Percentiles rank a stretch among this genome's conserved stretches.
phyloP scores from a whole-genome alignment of 345 rosid species.

The Theobroma cacao region DNA sequence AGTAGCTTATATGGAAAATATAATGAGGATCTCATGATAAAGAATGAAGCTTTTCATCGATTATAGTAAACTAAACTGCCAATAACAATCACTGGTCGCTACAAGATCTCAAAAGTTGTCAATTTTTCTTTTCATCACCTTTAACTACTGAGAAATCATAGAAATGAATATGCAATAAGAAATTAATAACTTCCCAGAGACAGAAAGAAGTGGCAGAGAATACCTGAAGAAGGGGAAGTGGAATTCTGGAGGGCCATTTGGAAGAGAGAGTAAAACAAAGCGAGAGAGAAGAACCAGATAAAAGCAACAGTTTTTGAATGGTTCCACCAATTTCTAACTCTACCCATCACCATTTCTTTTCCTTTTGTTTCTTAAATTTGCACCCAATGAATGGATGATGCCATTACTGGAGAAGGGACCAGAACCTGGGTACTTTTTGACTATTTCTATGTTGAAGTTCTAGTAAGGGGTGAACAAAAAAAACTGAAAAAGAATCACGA shows the following conservation, averaged over 20 bases:
- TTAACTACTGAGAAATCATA: background rate
- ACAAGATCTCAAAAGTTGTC: background rate
- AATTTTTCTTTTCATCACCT: background rate
- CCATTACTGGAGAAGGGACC: background rate
- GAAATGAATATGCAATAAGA: background rate
- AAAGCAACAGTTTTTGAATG: conserved; percentile 40
- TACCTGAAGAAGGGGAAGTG: conserved; percentile 36
- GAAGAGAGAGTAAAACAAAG: conserved; percentile 47
- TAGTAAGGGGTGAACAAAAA: background rate
- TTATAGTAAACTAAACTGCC: background rate
- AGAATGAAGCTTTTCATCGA: background rate
- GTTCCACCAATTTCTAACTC: conserved; percentile 45
- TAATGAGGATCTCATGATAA: background rate
- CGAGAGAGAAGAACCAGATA: conserved; percentile 48
- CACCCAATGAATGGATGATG: background rate
- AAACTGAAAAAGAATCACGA: background rate
- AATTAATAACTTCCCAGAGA: background rate
- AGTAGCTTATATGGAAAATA: background rate
- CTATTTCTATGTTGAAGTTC: background rate
- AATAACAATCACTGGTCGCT: background rate
- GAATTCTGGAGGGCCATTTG: conserved; percentile 48
- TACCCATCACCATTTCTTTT: conserved; percentile 20
- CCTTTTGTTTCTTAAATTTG: background rate
- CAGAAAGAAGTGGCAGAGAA: background rate
- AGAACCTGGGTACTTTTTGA: background rate